These are phyloP conservation scores for Fusarium poae DNA, from an alignment of 2,329 filamentous ascomycete genomes.

Conservation along the genomic window DNA sequence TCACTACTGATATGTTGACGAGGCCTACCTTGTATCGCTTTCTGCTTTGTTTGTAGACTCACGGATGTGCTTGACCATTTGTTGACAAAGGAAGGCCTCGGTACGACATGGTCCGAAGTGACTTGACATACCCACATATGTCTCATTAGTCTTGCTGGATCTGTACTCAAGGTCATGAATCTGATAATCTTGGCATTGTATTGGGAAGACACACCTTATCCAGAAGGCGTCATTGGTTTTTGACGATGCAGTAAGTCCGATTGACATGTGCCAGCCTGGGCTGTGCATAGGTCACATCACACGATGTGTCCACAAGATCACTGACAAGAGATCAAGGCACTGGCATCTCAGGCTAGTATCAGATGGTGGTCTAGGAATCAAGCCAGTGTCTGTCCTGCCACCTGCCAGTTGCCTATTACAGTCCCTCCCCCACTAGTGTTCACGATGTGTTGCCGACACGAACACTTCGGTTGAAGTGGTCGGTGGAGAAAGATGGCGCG, in stretches of 20 bases:
- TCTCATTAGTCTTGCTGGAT: slow-evolving; percentile 1
- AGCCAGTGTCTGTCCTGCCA: slow-evolving; percentile 21
- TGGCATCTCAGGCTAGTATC: slow-evolving; percentile 22
- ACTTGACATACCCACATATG: not conserved
- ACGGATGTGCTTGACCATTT: not conserved
- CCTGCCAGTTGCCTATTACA: slow-evolving; percentile 18
- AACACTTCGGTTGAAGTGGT: slow-evolving; percentile 40
- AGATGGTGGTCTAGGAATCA: slow-evolving; percentile 16
- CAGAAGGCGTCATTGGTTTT: slow-evolving; percentile 19
- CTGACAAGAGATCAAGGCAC: slow-evolving; percentile 22
- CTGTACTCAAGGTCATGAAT: slow-evolving; percentile 1
- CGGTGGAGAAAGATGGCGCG: slow-evolving; percentile 38
- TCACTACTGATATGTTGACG: not conserved
- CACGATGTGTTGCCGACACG: slow-evolving; percentile 37
- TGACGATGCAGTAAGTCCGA: slow-evolving; percentile 2
- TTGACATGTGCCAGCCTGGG: slow-evolving; percentile 33
- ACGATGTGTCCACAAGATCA: slow-evolving; percentile 33
- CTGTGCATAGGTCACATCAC: slow-evolving; percentile 23
- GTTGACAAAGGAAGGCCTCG: not conserved
- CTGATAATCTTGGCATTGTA: not conserved
- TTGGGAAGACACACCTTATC: not conserved
- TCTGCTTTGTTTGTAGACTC: not conserved
- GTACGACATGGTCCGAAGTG: slow-evolving; percentile 7
- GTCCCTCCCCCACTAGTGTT: slow-evolving; percentile 41
- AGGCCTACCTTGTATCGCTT: not conserved